Conservation (phyloP, 495 filamentous ascomycete genomes). For the Bombardia bombarda region DNA sequence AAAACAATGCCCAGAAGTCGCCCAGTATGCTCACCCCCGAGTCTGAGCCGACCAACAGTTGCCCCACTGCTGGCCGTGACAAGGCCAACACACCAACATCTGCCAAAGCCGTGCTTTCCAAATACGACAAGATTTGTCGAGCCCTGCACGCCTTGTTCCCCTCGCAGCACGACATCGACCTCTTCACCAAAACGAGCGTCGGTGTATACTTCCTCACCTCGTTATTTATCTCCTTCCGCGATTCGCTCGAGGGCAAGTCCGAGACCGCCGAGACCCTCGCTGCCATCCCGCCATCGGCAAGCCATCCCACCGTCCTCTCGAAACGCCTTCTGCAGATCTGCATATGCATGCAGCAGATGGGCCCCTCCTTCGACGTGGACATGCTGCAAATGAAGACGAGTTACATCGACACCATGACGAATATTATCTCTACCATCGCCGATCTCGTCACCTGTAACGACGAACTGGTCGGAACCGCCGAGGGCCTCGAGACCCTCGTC, state of each 20-base stretch:
- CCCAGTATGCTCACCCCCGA: slow-evolving; percentile 16
- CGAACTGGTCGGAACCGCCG: slow-evolving; percentile 35
- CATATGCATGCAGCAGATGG: slow-evolving; percentile 40
- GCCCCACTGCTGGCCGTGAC: no score
- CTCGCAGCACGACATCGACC: slow-evolving; percentile 28
- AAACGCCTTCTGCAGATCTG: slow-evolving; percentile 38
- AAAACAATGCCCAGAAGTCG: slow-evolving; percentile 5
- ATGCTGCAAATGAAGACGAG: slow-evolving; percentile 24
- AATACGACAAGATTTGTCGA: slow-evolving; percentile 19
- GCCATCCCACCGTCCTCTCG: slow-evolving; percentile 38
- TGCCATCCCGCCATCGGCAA: slow-evolving; percentile 22
- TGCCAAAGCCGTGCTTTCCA: slow-evolving; percentile 1
- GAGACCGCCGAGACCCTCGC: slow-evolving; percentile 18
- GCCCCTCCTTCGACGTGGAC: slow-evolving; percentile 17
- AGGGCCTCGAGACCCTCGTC: slow-evolving; percentile 35
- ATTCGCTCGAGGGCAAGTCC: slow-evolving; percentile 15
- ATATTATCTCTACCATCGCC: slow-evolving; percentile 29
- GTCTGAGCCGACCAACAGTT: no score
- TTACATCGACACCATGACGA: slow-evolving; percentile 19
- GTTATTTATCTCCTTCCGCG: slow-evolving; percentile 18
- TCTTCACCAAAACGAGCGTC: slow-evolving; percentile 19
- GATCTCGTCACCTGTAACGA: slow-evolving; percentile 42
- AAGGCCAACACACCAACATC: slow-evolving; percentile 4
- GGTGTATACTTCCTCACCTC: slow-evolving; percentile 24
- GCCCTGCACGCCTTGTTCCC: slow-evolving; percentile 30